Conservation (phyloP, 2,329 filamentous ascomycete genomes). For the Aspergillus quadricinctus region DNA sequence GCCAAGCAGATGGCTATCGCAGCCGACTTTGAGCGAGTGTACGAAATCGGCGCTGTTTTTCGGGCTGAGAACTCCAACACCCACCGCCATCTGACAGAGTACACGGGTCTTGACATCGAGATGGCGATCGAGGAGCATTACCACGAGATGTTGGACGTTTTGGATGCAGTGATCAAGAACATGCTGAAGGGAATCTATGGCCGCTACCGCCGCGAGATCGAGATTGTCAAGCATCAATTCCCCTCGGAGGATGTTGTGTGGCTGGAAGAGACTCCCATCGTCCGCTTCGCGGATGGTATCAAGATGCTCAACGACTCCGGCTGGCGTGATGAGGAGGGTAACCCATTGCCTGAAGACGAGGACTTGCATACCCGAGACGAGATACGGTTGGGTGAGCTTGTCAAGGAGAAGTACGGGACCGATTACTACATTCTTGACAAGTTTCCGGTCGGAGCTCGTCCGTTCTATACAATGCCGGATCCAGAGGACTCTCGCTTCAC, state of each 20-base stretch:
- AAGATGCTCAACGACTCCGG: slow-evolving; percentile 74
- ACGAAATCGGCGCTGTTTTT: slow-evolving; percentile 87
- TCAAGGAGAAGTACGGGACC: slow-evolving; percentile 80
- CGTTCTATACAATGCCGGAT: slow-evolving; percentile 89
- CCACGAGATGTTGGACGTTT: slow-evolving; percentile 73
- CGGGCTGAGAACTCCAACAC: slow-evolving; percentile 95
- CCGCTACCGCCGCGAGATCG: slow-evolving; percentile 66
- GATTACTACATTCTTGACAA: slow-evolving; percentile 96
- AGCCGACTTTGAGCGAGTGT: slow-evolving; percentile 82
- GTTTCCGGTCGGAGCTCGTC: slow-evolving; percentile 77
- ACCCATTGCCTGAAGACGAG: slow-evolving; percentile 65
- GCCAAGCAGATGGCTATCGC: slow-evolving; percentile 92
- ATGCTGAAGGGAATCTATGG: slow-evolving; percentile 71
- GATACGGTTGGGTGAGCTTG: slow-evolving; percentile 75
- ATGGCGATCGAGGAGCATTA: slow-evolving; percentile 90
- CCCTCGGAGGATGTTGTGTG: slow-evolving; percentile 83
- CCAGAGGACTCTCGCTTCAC: slow-evolving; percentile 67
- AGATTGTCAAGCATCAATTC: slow-evolving; percentile 76
- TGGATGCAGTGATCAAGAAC: slow-evolving; percentile 76
- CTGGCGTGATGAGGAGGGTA: slow-evolving; percentile 72
- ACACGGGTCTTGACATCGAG: slow-evolving; percentile 86
- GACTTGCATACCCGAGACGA: slow-evolving; percentile 83
- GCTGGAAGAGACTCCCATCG: slow-evolving; percentile 77
- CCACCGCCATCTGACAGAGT: slow-evolving; percentile 89
- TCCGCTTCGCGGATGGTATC: slow-evolving; percentile 75